Conservation (phyloP, 768 basidiomycete genomes). For the Strobilomyces echinocephalus region DNA sequence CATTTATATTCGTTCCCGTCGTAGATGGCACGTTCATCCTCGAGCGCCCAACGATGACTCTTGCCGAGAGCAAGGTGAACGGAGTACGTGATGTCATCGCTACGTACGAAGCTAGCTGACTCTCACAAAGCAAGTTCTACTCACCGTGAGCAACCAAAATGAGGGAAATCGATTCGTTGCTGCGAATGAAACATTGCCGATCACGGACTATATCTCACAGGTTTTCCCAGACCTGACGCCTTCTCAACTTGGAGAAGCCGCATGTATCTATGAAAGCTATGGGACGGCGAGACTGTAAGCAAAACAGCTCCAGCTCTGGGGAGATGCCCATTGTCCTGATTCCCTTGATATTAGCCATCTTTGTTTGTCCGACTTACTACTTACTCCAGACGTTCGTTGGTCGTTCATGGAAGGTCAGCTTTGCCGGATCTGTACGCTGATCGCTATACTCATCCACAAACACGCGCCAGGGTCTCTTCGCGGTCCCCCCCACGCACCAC, state of each 20-base stretch:
- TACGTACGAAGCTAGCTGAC: background rate
- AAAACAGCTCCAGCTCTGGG: background rate
- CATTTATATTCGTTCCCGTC: slow-evolving; percentile 40
- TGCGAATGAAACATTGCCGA: slow-evolving; percentile 16
- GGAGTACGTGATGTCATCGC: slow-evolving; percentile 29
- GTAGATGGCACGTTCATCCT: slow-evolving; percentile 45
- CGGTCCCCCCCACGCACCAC: slow-evolving; percentile 27
- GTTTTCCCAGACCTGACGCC: slow-evolving; percentile 39
- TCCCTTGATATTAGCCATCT: slow-evolving; percentile 24
- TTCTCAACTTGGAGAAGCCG: slow-evolving; percentile 22
- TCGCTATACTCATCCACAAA: background rate
- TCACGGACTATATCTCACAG: slow-evolving; percentile 23
- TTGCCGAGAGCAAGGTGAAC: slow-evolving; percentile 38
- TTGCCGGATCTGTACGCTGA: slow-evolving; percentile 17
- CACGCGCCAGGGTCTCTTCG: slow-evolving; percentile 27
- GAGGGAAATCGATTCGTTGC: slow-evolving; percentile 32
- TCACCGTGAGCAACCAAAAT: slow-evolving; percentile 25
- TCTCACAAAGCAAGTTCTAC: slow-evolving; percentile 20
- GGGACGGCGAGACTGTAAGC: slow-evolving; percentile 38
- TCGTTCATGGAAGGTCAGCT: slow-evolving; percentile 31
- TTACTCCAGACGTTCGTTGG: slow-evolving; percentile 29
- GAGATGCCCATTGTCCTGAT: background rate
- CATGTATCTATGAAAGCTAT: slow-evolving; percentile 26
- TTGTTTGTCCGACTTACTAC: slow-evolving; percentile 35
- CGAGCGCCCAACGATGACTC: slow-evolving; percentile 36